Evolutionary conservation across 371 early-diverging fungal genomes (phyloP), one percentile per base, ranked within the genome.

Genomic region (Syncephalastrum sp.): DNA sequence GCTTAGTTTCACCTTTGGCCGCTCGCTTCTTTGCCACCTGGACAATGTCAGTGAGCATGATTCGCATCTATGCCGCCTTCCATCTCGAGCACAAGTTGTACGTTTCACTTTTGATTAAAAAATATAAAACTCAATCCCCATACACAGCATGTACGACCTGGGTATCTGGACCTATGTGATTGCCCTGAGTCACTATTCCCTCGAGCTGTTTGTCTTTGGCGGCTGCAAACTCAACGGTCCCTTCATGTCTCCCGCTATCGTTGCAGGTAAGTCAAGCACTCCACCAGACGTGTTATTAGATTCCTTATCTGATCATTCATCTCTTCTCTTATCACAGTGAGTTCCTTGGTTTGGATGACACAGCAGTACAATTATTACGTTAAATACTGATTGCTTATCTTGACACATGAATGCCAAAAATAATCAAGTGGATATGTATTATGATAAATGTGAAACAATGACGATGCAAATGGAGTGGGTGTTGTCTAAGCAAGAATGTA

Each of bases 1-100:
- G 17, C 33, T n/a, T 63, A 90, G 91, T 88, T 3, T 88, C 90
- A 5, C 73, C 81, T 25, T 70, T 93, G 56, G 79, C 85, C 42
- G 75, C 85, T 16, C 85, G 92, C 17, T 72, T 90, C 57, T 90
- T 91, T 80, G 92, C 89, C 8, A 78, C 83, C 24, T 93, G 92
- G 92, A 91, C 92, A 12, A 72, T 88, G 69, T 77, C 86, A 44
- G 84, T 86, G 7, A 86, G 83, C 43, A 79, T 88, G 56, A 75
- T 93, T 47, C 87, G 94, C 52, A 72, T 91, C 55, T 89, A 89
- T 68, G 81, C 83, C 44, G 90, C 91, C 13, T 91, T 86, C 68
- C 82, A 91, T 68, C 78, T 91, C 49, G 70, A 82, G 56, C 77
- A 90, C 61, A 71, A 75, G 55, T 80, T 77, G 89, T 89, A 78